Base-by-base conservation (phyloP, 306 rosid genomes). In the Mimosa bimucronata region DNA sequence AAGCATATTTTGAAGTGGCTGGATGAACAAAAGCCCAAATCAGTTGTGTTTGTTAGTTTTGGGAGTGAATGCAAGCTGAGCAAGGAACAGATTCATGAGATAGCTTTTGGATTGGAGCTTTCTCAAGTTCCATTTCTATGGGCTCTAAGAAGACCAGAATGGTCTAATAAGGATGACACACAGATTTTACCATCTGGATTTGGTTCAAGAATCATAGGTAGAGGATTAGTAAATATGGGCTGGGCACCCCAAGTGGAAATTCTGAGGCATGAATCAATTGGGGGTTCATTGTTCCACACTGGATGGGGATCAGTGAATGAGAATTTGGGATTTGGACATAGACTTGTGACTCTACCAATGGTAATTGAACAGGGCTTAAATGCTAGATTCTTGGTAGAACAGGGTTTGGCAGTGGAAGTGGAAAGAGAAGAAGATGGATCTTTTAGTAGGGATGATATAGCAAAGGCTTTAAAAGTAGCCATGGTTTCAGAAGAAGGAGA, bases 31-130 rank as follows among this genome's bases (percentile, higher is more conserved):
- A 61, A 72, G 19, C 15, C 86, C 5, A 77, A 70, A 41, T 55
- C 89, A 12, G 85, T 84, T 6, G 83, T 84, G 7, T 88, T 86
- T 66, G 88, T 85, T 0, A 88, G 88, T 28, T 88, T 86, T 73
- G 89, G 89, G 13, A 88, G 84, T 53, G 91, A 88, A 66, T 88
- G 76, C 18, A 86, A 76, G 26, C 61, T 88, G 6, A 79, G 78
- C 11, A 85, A 67, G 23, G 87, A 86, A 10, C 81, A 88, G 70
- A 67, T 81, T 57, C 72, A 57, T 55, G 87, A 83, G 83, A 83
- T 90, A 65, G 91, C 89, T 28, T 38, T 46, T 65, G 90, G 89
- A 23, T 31, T 90, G 1, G 90, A 90, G 73, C 73, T 73, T 10
- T 88, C 88, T 4, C 40, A 77, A 55, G 23, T 90, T 45, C 79